phyloP scores from a whole-genome alignment of 225 moss, liverwort and hornwort genomes.

The Marchantia paleacea region DNA sequence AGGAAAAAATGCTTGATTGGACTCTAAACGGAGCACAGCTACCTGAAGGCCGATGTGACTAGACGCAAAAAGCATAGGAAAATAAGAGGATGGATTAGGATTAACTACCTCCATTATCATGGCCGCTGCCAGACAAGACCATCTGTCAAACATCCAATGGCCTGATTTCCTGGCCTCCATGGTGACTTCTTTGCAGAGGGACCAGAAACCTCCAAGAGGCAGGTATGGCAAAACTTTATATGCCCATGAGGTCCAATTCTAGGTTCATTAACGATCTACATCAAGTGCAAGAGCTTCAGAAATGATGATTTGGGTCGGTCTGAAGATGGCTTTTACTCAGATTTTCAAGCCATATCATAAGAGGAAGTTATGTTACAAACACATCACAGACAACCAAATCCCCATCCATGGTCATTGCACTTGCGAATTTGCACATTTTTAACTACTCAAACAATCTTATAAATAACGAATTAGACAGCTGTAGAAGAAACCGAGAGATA shows the following conservation, averaged over 20 bases:
- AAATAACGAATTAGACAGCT: too few species aligned
- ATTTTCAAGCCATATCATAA: not conserved
- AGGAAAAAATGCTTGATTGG: too few species aligned
- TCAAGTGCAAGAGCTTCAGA: not conserved
- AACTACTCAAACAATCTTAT: not conserved
- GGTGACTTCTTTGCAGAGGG: not conserved
- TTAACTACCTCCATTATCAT: constrained; percentile 75
- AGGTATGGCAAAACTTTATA: not conserved
- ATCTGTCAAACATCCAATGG: constrained; percentile 47
- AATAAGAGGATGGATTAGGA: not conserved
- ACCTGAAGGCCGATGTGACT: not conserved
- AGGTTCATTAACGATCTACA: not conserved
- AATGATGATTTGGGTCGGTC: not conserved
- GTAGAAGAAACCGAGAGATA: too few species aligned
- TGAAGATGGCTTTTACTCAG: not conserved
- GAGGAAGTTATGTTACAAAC: not conserved
- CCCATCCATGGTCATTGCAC: not conserved
- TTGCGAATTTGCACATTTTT: not conserved
- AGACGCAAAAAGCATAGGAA: not conserved
- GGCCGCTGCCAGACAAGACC: constrained; percentile 79
- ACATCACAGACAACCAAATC: not conserved
- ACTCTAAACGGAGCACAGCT: not conserved
- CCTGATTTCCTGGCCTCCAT: not conserved
- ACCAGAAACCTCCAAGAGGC: not conserved
- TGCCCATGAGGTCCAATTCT: not conserved